Percentiles rank a stretch among this genome's conserved stretches.
These are phyloP conservation scores for Xylaria sp. DNA, from an alignment of 2,329 filamentous ascomycete genomes.

Conservation along the genomic window DNA sequence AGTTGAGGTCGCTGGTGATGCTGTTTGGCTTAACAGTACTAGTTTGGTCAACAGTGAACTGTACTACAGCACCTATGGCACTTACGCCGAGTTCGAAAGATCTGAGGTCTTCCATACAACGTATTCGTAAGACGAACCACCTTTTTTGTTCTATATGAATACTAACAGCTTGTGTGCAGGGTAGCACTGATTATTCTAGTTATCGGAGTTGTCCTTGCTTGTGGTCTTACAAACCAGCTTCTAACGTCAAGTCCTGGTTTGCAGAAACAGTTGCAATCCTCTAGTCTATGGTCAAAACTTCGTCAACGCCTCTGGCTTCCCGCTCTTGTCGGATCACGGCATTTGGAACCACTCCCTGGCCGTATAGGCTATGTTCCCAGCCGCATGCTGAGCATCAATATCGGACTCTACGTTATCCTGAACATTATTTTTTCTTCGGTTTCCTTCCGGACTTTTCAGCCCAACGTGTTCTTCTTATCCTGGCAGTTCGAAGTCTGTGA, in stretches of 20 bases:
- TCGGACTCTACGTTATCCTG: slow-evolving; percentile 23
- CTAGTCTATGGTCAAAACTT: slow-evolving; percentile 13
- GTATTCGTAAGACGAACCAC: slow-evolving; percentile 44
- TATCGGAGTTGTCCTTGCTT: slow-evolving; percentile 28
- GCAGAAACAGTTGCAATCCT: slow-evolving; percentile 22
- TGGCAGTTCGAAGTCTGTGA: slow-evolving; percentile 22
- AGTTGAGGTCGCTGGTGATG: slow-evolving; percentile 33
- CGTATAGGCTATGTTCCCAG: slow-evolving; percentile 29
- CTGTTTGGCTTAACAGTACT: slow-evolving; percentile 40
- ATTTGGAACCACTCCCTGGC: slow-evolving; percentile 26
- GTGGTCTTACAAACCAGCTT: slow-evolving; percentile 28
- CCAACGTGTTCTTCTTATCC: slow-evolving; percentile 27
- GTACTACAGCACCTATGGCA: slow-evolving; percentile 38
- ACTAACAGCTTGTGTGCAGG: slow-evolving; percentile 10
- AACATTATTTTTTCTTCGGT: slow-evolving; percentile 30
- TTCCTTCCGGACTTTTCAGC: slow-evolving; percentile 27
- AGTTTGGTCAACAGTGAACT: slow-evolving; percentile 38
- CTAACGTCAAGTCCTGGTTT: slow-evolving; percentile 14
- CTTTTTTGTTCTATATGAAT: not conserved
- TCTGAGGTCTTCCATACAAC: slow-evolving; percentile 40
- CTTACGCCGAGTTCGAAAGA: slow-evolving; percentile 36
- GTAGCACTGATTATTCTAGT: slow-evolving; percentile 29
- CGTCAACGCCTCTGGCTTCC: slow-evolving; percentile 23
- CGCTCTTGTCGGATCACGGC: slow-evolving; percentile 23
- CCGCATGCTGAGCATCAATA: slow-evolving; percentile 23